These are phyloP conservation scores for Lactuca saligna DNA, from an alignment of 129 eudicot genomes.

Conservation along the genomic window DNA sequence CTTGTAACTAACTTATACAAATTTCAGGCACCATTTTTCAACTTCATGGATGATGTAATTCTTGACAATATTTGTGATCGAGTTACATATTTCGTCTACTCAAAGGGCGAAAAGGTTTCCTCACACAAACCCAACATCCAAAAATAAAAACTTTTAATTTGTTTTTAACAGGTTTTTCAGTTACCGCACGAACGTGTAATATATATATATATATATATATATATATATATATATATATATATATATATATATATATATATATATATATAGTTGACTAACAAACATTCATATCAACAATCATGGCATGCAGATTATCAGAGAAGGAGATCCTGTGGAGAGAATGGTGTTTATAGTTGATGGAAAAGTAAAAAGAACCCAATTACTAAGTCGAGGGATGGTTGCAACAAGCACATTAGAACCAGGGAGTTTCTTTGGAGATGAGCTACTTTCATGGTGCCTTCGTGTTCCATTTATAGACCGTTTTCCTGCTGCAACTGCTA, in stretches of 20 bases:
- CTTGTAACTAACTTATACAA: neutral
- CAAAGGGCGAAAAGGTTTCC: conserved; percentile 55
- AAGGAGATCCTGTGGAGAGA: conserved; percentile 59
- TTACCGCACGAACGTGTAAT: too few species aligned
- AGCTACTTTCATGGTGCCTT: conserved; percentile 61
- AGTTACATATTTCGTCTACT: conserved; percentile 45
- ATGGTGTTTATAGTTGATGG: conserved; percentile 59
- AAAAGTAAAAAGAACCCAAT: conserved; percentile 44
- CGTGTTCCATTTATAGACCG: conserved; percentile 41
- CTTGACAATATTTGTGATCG: conserved; percentile 73
- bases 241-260: too few species aligned
- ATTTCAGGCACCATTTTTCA: conserved; percentile 61
- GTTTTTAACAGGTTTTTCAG: neutral
- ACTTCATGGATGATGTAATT: conserved; percentile 50
- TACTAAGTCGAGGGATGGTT: conserved; percentile 48
- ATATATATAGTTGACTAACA: neutral
- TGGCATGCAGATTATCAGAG: conserved; percentile 45
- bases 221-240: too few species aligned
- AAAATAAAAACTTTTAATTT: neutral
- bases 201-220: too few species aligned
- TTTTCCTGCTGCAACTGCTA: conserved; percentile 49
- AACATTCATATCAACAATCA: neutral
- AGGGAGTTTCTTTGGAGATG: conserved; percentile 54
- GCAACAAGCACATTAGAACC: conserved; percentile 45
- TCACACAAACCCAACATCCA: conserved; percentile 10